phyloP scores from a whole-genome alignment of 1,284 basidiomycete species.

The Pseudozyma sp. region DNA sequence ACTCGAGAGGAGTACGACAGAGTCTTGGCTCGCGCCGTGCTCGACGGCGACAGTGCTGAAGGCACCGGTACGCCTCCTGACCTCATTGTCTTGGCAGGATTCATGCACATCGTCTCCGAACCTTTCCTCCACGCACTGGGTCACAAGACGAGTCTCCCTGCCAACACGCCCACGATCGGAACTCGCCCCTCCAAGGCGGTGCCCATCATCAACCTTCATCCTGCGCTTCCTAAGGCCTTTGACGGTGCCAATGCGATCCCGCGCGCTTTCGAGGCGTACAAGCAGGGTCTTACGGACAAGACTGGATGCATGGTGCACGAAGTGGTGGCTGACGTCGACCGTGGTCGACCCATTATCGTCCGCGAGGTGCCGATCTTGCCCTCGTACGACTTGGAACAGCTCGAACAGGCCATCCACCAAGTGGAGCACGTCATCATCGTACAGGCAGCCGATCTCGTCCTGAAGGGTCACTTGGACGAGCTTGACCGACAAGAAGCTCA shows the following conservation, averaged over 20 bases:
- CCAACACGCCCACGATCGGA: constrained; percentile 38
- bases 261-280: constrained; percentile 87
- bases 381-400: constrained; percentile 78
- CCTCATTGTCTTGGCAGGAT: constrained; percentile 90
- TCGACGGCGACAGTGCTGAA: constrained; percentile 65
- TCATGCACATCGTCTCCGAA: constrained; percentile 89
- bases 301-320: constrained; percentile 95
- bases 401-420: constrained; percentile 83
- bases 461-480: constrained; percentile 43
- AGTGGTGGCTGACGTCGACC: constrained; percentile 92
- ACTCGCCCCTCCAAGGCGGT: constrained; percentile 71
- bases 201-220: constrained; percentile 95
- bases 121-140: constrained; percentile 70
- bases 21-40: constrained; percentile 81
- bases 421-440: constrained; percentile 94
- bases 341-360: constrained; percentile 86
- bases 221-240: constrained; percentile 92
- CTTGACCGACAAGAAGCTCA: constrained; percentile 25
- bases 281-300: constrained; percentile 73
- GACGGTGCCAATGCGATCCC: constrained; percentile 92
- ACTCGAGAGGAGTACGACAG: constrained; percentile 87
- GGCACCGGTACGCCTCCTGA: constrained; percentile 74
- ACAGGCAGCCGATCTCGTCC: constrained; percentile 69
- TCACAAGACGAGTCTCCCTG: constrained; percentile 50
- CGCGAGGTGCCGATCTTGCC: constrained; percentile 80